phyloP scores from a whole-genome alignment of 2,329 filamentous ascomycete species.

The Alternaria tenuissima region DNA sequence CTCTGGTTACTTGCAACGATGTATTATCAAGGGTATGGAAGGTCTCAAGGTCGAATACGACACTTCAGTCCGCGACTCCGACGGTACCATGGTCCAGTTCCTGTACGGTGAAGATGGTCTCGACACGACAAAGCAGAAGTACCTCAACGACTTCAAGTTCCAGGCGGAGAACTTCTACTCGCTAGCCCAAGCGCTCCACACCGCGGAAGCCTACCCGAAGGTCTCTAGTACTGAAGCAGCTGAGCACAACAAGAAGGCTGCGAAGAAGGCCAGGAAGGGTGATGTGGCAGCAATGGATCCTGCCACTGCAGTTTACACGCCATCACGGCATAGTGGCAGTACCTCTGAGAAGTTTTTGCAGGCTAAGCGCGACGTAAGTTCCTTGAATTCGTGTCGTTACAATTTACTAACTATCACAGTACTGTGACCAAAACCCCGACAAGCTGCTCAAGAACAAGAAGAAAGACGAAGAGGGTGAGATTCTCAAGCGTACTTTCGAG shows the following conservation, averaged over 20 bases:
- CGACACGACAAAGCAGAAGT: slow-evolving; percentile 92
- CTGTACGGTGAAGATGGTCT: slow-evolving; percentile 96
- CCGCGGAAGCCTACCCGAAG: slow-evolving; percentile 62
- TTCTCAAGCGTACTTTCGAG: slow-evolving; percentile 74
- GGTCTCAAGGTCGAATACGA: slow-evolving; percentile 92
- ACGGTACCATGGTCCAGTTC: slow-evolving; percentile 93
- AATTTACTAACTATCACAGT: slow-evolving; percentile 56
- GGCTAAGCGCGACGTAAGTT: slow-evolving; percentile 67
- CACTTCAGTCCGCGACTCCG: slow-evolving; percentile 89
- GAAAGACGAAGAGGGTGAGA: slow-evolving; percentile 58
- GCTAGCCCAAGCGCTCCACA: slow-evolving; percentile 77
- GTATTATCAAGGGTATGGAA: slow-evolving; percentile 98
- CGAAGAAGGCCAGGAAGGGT: slow-evolving; percentile 82
- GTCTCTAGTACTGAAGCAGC: slow-evolving; percentile 72
- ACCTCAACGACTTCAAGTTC: slow-evolving; percentile 89
- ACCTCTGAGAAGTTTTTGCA: slow-evolving; percentile 88
- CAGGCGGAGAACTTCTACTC: slow-evolving; percentile 85
- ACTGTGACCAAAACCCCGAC: slow-evolving; percentile 78
- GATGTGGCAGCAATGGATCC: slow-evolving; percentile 76
- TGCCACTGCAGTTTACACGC: slow-evolving; percentile 74
- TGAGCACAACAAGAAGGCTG: slow-evolving; percentile 69
- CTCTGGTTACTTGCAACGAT: slow-evolving; percentile 94
- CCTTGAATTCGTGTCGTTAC: not conserved
- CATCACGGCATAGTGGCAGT: slow-evolving; percentile 80
- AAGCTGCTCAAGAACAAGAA: slow-evolving; percentile 68